A percentile compares a stretch with the other conserved stretches of the same genome.
Evolutionary conservation across 78 protist species (phyloP).

Genomic region (slime mould (Dictyostelium discoideum)): DNA sequence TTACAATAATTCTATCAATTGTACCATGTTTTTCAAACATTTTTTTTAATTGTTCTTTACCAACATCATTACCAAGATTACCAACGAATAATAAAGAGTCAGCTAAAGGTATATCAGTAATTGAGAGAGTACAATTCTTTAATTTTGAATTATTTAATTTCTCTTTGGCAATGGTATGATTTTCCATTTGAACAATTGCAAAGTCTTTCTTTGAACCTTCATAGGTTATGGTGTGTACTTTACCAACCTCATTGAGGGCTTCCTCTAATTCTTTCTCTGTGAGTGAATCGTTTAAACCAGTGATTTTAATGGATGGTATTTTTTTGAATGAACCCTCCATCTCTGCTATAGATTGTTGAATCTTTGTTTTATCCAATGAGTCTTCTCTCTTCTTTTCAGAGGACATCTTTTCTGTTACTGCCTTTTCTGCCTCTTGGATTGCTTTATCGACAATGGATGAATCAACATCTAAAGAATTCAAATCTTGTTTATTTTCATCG

Average conservation of each 20-base stretch:
- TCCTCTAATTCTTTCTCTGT: slow-evolving; percentile 55
- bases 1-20: slow-evolving; percentile 57
- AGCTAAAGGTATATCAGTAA: slow-evolving; percentile 17
- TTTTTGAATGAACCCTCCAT: slow-evolving; percentile 76
- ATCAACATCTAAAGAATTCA: slow-evolving; percentile 10
- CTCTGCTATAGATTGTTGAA: slow-evolving; percentile 8
- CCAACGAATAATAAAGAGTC: slow-evolving; percentile 61
- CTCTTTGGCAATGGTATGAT: slow-evolving; percentile 15
- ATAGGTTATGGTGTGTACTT: background rate
- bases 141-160: slow-evolving; percentile 28
- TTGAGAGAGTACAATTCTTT: slow-evolving; percentile 47
- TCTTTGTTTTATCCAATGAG: slow-evolving; percentile 5
- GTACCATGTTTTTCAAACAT: slow-evolving; percentile 79
- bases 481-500: background rate
- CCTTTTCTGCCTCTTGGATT: slow-evolving; percentile 22
- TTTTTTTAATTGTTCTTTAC: slow-evolving; percentile 28
- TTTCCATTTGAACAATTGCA: slow-evolving; percentile 46
- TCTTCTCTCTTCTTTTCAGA: slow-evolving; percentile 21
- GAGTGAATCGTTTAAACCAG: slow-evolving; percentile 61
- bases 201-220: slow-evolving; percentile 64
- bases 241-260: slow-evolving; percentile 3
- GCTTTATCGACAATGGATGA: slow-evolving; percentile 6
- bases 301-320: slow-evolving; percentile 6
- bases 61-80: slow-evolving; percentile 45
- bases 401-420: slow-evolving; percentile 33